Evolutionary conservation across 2,329 filamentous ascomycete species (phyloP).

Genomic region (Exophiala lecanii-corni): DNA sequence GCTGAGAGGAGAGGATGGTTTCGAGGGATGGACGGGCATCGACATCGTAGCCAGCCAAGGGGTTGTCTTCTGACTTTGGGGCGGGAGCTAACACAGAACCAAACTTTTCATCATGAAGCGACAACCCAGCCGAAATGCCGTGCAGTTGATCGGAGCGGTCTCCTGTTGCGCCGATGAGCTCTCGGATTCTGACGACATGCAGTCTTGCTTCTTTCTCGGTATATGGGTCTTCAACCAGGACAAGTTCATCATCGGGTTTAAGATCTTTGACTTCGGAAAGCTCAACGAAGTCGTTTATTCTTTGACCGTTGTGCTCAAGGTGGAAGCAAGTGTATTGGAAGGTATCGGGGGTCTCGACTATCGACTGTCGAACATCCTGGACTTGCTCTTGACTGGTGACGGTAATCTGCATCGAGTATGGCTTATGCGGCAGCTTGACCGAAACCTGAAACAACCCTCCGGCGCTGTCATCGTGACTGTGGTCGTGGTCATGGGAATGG

Average conservation of each 20-base stretch:
- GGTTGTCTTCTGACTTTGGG: constrained; percentile 39
- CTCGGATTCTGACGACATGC: constrained; percentile 84
- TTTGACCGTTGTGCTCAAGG: constrained; percentile 80
- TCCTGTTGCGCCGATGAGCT: constrained; percentile 87
- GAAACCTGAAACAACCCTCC: constrained; percentile 64
- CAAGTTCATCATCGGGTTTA: constrained; percentile 69
- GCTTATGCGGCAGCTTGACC: constrained; percentile 75
- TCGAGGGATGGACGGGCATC: constrained; percentile 62
- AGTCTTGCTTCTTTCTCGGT: constrained; percentile 97
- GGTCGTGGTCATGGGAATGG: constrained; percentile 23
- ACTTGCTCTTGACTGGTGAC: constrained; percentile 93
- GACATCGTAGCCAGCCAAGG: constrained; percentile 73
- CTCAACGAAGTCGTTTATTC: constrained; percentile 92
- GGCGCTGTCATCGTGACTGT: constrained; percentile 23
- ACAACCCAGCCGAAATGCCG: constrained; percentile 77
- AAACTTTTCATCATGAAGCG: constrained; percentile 75
- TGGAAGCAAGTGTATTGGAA: constrained; percentile 99
- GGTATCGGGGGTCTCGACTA: constrained; percentile 86
- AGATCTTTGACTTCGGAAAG: constrained; percentile 84
- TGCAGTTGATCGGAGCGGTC: constrained; percentile 82
- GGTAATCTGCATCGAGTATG: constrained; percentile 77
- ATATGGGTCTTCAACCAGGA: constrained; percentile 88
- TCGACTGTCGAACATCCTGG: constrained; percentile 92
- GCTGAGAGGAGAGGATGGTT: constrained; percentile 64
- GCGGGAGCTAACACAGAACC: constrained; percentile 38